Conservation (phyloP, 768 basidiomycete species). For the Phallus indusiatus region DNA sequence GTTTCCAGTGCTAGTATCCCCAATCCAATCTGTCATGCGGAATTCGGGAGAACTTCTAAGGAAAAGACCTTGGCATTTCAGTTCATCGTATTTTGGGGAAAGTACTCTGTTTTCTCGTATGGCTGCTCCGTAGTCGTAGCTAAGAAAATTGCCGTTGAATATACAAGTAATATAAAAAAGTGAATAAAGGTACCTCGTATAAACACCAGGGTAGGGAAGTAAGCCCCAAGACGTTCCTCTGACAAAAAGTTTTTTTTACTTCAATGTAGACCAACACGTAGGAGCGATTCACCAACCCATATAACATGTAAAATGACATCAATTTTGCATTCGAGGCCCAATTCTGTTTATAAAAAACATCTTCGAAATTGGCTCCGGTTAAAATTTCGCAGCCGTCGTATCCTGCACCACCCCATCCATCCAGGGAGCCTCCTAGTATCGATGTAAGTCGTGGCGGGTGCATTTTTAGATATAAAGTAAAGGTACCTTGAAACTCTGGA, state of each 20-base stretch:
- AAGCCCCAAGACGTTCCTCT: constrained; percentile 21
- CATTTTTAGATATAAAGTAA: too few species aligned
- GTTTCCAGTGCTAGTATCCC: constrained; percentile 7
- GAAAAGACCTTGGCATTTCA: constrained; percentile 22
- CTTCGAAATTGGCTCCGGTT: constrained; percentile 17
- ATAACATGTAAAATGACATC: constrained; percentile 18
- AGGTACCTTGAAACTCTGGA: constrained; percentile 15
- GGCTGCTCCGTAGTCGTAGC: constrained; percentile 20
- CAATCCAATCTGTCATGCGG: constrained; percentile 15
- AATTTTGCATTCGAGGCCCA: constrained; percentile 15
- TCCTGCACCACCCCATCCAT: constrained; percentile 19
- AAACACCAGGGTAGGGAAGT: constrained; percentile 17
- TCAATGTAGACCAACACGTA: neutral
- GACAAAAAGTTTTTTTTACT: too few species aligned
- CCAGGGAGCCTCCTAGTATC: constrained; percentile 13
- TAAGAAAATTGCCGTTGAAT: neutral
- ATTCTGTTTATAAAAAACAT: constrained; percentile 18
- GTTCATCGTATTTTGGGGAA: constrained; percentile 20
- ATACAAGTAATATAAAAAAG: neutral
- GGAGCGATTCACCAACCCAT: neutral
- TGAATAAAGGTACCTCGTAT: constrained; percentile 13
- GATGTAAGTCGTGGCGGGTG: neutral
- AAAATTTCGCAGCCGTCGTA: constrained; percentile 19
- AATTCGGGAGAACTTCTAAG: constrained; percentile 19
- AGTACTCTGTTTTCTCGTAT: constrained; percentile 21